phyloP scores from a whole-genome alignment of 2,329 filamentous ascomycete species.

The Colletotrichum eremochloae region DNA sequence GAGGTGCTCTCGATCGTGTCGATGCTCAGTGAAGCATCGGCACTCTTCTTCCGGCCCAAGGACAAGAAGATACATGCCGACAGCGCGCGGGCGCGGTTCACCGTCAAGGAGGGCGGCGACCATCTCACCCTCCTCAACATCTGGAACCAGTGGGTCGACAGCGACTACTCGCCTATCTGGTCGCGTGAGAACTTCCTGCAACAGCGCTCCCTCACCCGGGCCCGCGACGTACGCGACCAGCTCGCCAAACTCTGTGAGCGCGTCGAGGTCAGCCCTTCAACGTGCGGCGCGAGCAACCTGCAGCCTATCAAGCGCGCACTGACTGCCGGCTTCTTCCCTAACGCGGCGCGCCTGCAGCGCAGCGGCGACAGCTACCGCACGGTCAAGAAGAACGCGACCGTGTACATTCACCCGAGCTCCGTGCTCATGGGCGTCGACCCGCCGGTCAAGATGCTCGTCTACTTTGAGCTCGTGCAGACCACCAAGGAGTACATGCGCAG shows the following conservation, averaged over 20 bases:
- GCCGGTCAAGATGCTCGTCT: constrained; percentile 84
- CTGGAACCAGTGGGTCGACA: constrained; percentile 95
- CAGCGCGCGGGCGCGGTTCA: constrained; percentile 89
- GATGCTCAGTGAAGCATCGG: constrained; percentile 90
- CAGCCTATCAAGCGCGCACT: constrained; percentile 88
- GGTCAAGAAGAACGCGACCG: constrained; percentile 89
- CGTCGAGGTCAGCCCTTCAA: constrained; percentile 83
- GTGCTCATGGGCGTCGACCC: constrained; percentile 85
- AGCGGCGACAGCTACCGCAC: constrained; percentile 91
- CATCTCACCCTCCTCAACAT: constrained; percentile 91
- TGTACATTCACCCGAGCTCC: constrained; percentile 91
- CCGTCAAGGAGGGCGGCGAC: constrained; percentile 90
- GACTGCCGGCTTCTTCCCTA: constrained; percentile 93
- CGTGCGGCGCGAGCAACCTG: constrained; percentile 78
- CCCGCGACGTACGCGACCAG: constrained; percentile 92
- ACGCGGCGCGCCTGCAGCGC: constrained; percentile 85
- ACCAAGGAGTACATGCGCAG: constrained; percentile 94
- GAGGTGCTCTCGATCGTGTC: constrained; percentile 94
- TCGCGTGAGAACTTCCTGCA: constrained; percentile 93
- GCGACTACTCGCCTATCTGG: constrained; percentile 90
- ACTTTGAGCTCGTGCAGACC: constrained; percentile 85
- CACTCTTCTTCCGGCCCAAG: constrained; percentile 94
- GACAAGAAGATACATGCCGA: constrained; percentile 98
- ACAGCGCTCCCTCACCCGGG: constrained; percentile 88
- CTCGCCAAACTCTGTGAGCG: constrained; percentile 92